phyloP scores from a whole-genome alignment of 1,284 basidiomycete species.

The Cutaneotrichosporon cavernicola region DNA sequence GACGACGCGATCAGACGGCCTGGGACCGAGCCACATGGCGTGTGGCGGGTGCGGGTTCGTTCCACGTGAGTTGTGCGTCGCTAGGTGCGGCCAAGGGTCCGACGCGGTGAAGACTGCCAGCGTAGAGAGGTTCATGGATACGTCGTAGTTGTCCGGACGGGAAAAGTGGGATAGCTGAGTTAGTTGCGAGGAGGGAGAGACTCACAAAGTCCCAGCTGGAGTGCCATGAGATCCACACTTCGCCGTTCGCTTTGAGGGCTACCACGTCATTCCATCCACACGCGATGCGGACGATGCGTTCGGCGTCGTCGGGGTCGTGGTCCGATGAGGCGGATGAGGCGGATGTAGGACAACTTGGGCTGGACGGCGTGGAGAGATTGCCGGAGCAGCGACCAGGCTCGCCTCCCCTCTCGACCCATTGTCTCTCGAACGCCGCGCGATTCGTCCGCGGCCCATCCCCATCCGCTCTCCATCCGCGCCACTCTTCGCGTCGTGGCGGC shows the following conservation, averaged over 20 bases:
- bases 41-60: constrained; percentile 2
- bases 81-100: background rate
- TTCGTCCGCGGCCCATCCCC: background rate
- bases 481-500: background rate
- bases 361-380: too few species aligned
- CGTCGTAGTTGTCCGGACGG: constrained; percentile 2
- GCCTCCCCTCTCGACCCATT: background rate
- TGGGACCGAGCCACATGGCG: constrained; percentile 1
- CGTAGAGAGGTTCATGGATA: background rate
- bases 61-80: background rate
- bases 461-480: background rate
- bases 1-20: background rate
- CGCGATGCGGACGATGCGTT: constrained; percentile 67
- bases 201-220: constrained; percentile 41
- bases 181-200: background rate
- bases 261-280: constrained; percentile 66
- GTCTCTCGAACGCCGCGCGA: background rate
- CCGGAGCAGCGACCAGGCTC: background rate
- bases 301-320: background rate
- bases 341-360: too few species aligned
- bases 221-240: constrained; percentile 42
- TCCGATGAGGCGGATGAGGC: too few species aligned
- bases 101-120: background rate
- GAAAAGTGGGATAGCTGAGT: constrained; percentile 5
- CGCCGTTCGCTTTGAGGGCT: constrained; percentile 62